Conservation (phyloP, 306 rosid genomes). For the Vigna trinervia region DNA sequence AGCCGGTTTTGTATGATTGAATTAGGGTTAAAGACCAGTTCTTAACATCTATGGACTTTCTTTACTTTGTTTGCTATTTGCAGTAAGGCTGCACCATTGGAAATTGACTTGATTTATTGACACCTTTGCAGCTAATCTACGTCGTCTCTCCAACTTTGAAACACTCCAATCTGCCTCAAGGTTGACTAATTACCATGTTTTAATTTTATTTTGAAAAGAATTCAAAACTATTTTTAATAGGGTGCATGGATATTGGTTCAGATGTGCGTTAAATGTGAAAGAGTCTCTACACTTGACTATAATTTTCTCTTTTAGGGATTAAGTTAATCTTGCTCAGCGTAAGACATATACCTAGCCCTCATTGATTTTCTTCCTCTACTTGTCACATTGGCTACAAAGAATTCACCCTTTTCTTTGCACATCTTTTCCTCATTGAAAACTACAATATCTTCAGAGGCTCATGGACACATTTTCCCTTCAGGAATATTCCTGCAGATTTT, state of each 20-base stretch:
- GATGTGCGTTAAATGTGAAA: constrained; percentile 28
- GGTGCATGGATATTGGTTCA: constrained; percentile 27
- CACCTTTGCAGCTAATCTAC: constrained; percentile 82
- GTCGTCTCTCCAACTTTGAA: constrained; percentile 83
- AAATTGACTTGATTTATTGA: constrained; percentile 39
- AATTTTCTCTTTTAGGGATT: constrained; percentile 18
- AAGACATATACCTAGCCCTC: constrained; percentile 21
- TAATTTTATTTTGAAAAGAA: not conserved
- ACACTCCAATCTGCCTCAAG: constrained; percentile 84
- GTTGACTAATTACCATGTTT: constrained; percentile 49
- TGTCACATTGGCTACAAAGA: constrained; percentile 4
- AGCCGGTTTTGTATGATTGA: too few relatives aligned
- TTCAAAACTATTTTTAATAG: not conserved
- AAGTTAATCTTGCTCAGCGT: constrained; percentile 14
- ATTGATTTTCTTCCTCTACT: constrained; percentile 1
- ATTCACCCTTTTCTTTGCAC: constrained; percentile 33
- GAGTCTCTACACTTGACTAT: not conserved
- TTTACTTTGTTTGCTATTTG: constrained; percentile 34
- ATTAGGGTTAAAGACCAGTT: too few relatives aligned
- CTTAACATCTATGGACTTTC: not conserved
- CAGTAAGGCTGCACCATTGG: not conserved
- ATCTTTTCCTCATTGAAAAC: constrained; percentile 17
- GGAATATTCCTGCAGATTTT: constrained; percentile 73
- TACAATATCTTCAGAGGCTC: constrained; percentile 26
- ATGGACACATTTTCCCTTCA: constrained; percentile 42